Conservation (phyloP, 2,329 filamentous ascomycete species). For the Pseudogymnoascus sp. region DNA sequence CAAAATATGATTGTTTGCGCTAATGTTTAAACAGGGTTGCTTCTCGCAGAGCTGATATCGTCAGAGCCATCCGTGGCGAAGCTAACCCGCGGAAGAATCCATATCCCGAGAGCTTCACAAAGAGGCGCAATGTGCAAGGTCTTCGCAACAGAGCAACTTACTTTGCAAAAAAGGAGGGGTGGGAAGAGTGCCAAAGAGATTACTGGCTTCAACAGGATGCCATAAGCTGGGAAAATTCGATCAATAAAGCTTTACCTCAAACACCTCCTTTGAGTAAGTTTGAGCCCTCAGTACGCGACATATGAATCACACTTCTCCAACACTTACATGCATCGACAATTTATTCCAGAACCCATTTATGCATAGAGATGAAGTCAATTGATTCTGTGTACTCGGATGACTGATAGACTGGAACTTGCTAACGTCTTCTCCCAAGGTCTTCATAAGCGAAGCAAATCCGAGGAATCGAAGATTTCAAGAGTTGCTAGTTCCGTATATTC, state of each 20-base stretch:
- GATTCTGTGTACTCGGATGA: too few relatives aligned
- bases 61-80: neutral
- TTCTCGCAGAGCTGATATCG: neutral
- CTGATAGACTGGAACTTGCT: neutral
- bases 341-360: too few relatives aligned
- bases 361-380: neutral
- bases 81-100: neutral
- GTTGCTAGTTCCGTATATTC: constrained; percentile 1
- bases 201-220: neutral
- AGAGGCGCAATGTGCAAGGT: constrained; percentile 4
- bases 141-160: neutral
- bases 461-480: neutral
- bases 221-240: neutral
- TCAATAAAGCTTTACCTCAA: constrained; percentile 4
- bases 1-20: neutral
- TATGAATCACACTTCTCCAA: neutral
- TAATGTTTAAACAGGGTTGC: neutral
- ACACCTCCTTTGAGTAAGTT: neutral
- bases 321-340: neutral
- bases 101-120: neutral
- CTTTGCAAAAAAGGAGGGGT: neutral
- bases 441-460: neutral
- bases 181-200: neutral
- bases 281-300: neutral
- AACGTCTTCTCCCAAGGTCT: neutral